Base-by-base conservation (phyloP, 2,329 filamentous ascomycete species). In the Beauveria bassiana region DNA sequence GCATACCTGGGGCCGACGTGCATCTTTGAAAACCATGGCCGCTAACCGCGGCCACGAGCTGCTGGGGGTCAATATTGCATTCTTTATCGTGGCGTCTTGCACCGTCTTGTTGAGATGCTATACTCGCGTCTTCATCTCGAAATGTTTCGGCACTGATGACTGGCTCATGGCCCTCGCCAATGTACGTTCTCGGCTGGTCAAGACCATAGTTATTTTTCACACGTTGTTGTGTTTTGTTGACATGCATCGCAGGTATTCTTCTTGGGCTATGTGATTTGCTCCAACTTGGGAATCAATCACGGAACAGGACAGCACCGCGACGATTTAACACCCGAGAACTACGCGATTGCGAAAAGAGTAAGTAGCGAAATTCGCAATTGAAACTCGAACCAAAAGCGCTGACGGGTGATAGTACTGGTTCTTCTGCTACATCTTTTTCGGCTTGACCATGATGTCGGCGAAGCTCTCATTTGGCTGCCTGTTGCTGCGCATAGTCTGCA, bases 301-400 rank as follows among this genome's bases (percentile, higher is more conserved):
- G 75, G 75, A 8, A 77, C 74, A 0, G 74, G 75, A 3, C 68
- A 70, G 5, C 72, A 75, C 34, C 64, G 68, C 10, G 55, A n/a
- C 3, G 71, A 75, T 24, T 63, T 76, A 10, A 56, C 63, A 1
- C 6, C 56, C 1, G 59, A 66, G 0, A 58, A 72, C 4, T 64
- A 70, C 12, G 16, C 64, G 5, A 62, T 61, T 1, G 75, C 73
- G 3, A 71, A 69, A 65, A 70, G 69, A 69, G 74, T 75, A 28
- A 65, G 67, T 42, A 22, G 20, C 20, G 20, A 22, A 22, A 22
- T 22, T 22, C 20, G 20, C 20, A 22, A 22, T 22, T 22, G 20
- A 22, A 22, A 22, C 20, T 22, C 20, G 20, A 22, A 22, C 20
- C 20, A 22, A 22, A 22, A 22, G 20, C 20, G 20, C 20, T 62